Evolutionary conservation across 1,284 basidiomycete genomes (phyloP).

Genomic region (Puccinia hordei): DNA sequence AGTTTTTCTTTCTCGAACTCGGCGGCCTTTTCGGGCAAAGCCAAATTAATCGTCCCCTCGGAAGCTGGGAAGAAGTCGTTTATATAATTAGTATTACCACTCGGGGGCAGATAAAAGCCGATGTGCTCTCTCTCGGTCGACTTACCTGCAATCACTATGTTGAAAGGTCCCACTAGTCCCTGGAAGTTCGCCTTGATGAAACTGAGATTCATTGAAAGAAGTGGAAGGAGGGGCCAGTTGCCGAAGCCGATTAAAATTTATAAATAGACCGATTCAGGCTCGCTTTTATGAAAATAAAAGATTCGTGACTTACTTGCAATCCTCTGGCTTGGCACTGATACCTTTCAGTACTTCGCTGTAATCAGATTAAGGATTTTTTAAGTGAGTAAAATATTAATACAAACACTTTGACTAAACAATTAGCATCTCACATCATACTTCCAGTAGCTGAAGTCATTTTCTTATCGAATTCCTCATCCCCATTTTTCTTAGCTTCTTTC

Average conservation of each 20-base stretch:
- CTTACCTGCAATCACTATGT: constrained; percentile 17
- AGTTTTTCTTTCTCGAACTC: not conserved
- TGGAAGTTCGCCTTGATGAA: constrained; percentile 17
- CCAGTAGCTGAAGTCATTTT: not conserved
- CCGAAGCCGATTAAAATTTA: too few species aligned
- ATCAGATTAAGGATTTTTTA: not conserved
- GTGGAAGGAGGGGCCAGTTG: too few species aligned
- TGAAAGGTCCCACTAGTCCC: not conserved
- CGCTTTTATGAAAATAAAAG: too few species aligned
- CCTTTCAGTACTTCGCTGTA: not conserved
- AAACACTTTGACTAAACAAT: too few species aligned
- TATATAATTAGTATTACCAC: too few species aligned
- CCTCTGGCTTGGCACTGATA: not conserved
- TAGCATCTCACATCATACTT: not conserved
- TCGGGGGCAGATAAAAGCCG: too few species aligned
- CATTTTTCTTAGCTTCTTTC: not conserved
- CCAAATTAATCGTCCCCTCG: not conserved
- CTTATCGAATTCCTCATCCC: not conserved
- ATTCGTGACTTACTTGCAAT: not conserved
- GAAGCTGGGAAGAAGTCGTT: not conserved
- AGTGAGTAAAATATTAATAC: not conserved
- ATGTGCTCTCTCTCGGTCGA: not conserved
- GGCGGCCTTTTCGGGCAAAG: not conserved
- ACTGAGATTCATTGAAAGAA: too few species aligned
- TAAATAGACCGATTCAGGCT: too few species aligned